These are phyloP conservation scores for Cinchona pubescens DNA, from an alignment of 257 asterid species.

Conservation along the genomic window DNA sequence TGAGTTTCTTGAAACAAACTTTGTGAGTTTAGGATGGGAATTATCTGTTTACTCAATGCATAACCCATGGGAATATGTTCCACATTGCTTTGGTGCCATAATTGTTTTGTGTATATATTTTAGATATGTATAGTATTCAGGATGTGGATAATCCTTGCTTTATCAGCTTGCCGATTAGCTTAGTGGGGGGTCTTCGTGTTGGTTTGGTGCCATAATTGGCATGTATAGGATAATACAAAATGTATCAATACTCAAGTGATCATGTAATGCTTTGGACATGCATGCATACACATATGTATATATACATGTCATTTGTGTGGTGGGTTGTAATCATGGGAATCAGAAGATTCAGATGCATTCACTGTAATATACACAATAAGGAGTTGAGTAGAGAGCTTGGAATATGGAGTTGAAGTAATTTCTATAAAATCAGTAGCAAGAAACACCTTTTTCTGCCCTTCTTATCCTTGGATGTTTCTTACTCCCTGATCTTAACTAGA, in stretches of 20 bases:
- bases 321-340: neutral
- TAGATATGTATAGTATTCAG: too few relatives aligned
- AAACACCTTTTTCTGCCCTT: neutral
- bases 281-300: too few relatives aligned
- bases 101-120: too few relatives aligned
- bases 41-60: neutral
- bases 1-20: neutral
- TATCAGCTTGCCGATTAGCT: too few relatives aligned
- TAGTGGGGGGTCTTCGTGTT: too few relatives aligned
- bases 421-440: neutral
- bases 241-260: neutral
- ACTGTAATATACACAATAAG: neutral
- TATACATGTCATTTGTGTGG: neutral
- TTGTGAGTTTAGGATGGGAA: neutral
- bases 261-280: too few relatives aligned
- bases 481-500: neutral
- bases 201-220: too few relatives aligned
- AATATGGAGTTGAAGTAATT: neutral
- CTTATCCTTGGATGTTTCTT: neutral
- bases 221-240: neutral
- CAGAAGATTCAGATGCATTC: neutral
- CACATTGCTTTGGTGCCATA: too few relatives aligned
- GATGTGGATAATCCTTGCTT: too few relatives aligned
- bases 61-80: neutral
- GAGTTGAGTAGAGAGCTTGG: neutral